Evolutionary conservation across 495 filamentous ascomycete species (phyloP).

Genomic region (Daldinia loculata): DNA sequence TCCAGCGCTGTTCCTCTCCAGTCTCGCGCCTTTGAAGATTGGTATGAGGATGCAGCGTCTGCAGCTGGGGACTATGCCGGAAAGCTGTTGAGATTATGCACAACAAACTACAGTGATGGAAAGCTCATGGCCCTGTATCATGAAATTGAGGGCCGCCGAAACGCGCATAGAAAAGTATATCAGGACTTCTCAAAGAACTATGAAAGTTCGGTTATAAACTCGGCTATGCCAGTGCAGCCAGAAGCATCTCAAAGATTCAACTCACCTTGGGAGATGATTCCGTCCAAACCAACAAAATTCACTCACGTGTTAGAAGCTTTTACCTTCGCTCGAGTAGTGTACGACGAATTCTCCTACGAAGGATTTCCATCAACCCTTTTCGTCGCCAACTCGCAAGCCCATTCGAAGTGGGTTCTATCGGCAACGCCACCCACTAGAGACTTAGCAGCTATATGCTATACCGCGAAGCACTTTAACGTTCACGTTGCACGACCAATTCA

Average conservation of each 20-base stretch:
- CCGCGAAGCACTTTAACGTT: slow-evolving; percentile 63
- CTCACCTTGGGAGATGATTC: neutral
- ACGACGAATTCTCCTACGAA: slow-evolving; percentile 75
- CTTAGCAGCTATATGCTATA: slow-evolving; percentile 67
- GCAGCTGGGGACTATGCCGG: slow-evolving; percentile 51
- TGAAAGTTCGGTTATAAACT: neutral
- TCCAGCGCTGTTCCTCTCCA: neutral
- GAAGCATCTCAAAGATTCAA: neutral
- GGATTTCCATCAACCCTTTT: slow-evolving; percentile 49
- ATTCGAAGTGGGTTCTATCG: slow-evolving; percentile 72
- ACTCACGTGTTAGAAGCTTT: slow-evolving; percentile 63
- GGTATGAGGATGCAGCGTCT: slow-evolving; percentile 56
- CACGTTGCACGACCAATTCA: slow-evolving; percentile 53
- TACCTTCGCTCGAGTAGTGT: slow-evolving; percentile 67
- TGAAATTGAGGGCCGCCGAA: neutral
- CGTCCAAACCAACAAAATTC: neutral
- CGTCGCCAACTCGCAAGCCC: slow-evolving; percentile 52
- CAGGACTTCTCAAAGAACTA: neutral
- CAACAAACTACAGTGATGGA: neutral
- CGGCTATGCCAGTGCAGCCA: neutral
- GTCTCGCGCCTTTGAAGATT: slow-evolving; percentile 61
- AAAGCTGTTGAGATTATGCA: slow-evolving; percentile 1
- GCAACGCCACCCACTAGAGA: slow-evolving; percentile 68
- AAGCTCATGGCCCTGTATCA: neutral
- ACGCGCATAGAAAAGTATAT: neutral